Evolutionary conservation across 306 rosid genomes (phyloP), one percentile per base, ranked within the genome.

Genomic region (Amphicarpaea edgeworthii): DNA sequence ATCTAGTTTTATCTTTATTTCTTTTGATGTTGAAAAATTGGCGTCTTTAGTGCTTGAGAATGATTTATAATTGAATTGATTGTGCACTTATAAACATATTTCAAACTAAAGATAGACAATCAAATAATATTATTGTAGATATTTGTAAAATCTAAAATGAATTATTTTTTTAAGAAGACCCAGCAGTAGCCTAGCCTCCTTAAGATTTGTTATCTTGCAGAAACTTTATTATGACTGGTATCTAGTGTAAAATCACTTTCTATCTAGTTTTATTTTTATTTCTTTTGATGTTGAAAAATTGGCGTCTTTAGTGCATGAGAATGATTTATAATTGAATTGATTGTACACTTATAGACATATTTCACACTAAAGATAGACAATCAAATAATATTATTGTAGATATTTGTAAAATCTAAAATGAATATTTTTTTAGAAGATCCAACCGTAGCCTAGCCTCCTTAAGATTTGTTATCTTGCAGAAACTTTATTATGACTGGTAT

Each of bases 401-500:
- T 45, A 54, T 15, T 32, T 59, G 40, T 67, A 16, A 45, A 6
- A 16, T 70, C 20, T 28, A 12, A 38, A 67, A 2, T n/a, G 20
- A 47, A 43, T 45, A 45, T 42, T 53, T 30, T 30, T 45, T 60
- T 8, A 26, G 37, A 75, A 30, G 77, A 53, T 10, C 50, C 21
- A 4, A n/a, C n/a, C n/a, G 15, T 20, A 3, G 34, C n/a, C n/a
- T 17, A 20, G 43, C 46, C 40, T 58, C 58, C 46, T 28, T 30
- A 64, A 73, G 72, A 61, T 55, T 50, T 68, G 30, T 24, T 67
- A 51, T 81, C 68, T 62, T 21, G 53, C 43, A 37, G 68, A 4
- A 15, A 61, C 41, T 80, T 41, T 76, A 20, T 72, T 30, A 59
- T 30, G 59, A 68, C 72, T 72, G 67, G 61, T 40, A 51, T n/a